These are phyloP conservation scores for Coccomyxa sp. DNA, from an alignment of 139 green algal species.

Conservation along the genomic window DNA sequence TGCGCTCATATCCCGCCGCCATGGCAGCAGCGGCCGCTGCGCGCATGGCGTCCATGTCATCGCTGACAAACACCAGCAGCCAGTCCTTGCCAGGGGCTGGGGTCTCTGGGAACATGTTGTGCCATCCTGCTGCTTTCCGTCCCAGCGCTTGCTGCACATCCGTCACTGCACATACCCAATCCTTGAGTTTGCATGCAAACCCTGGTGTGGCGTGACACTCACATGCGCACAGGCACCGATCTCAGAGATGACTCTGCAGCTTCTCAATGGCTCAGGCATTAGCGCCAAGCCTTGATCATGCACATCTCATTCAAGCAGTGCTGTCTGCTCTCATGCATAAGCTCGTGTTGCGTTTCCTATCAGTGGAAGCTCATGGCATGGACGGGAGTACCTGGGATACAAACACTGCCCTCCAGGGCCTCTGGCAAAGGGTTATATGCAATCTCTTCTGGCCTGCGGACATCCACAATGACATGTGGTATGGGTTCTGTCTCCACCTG, in stretches of 20 bases:
- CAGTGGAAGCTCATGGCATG: too few species aligned
- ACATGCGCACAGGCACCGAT: too few species aligned
- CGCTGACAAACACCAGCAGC: slow-evolving; percentile 41
- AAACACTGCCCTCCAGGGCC: slow-evolving; percentile 22
- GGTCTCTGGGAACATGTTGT: not conserved
- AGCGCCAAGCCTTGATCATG: too few species aligned
- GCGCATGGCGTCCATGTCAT: slow-evolving; percentile 10
- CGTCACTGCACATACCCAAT: slow-evolving; percentile 1
- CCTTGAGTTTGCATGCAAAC: not conserved
- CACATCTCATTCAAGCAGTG: too few species aligned
- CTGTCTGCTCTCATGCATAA: too few species aligned
- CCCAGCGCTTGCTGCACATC: slow-evolving; percentile 16
- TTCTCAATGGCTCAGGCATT: too few species aligned
- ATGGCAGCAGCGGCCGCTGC: slow-evolving; percentile 22
- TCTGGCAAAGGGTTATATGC: slow-evolving; percentile 15
- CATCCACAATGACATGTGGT: slow-evolving; percentile 30
- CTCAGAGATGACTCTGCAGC: not conserved
- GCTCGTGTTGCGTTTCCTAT: too few species aligned
- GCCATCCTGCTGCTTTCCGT: not conserved
- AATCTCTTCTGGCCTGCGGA: slow-evolving; percentile 14
- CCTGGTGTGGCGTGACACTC: not conserved
- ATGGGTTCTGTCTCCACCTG: slow-evolving; percentile 34
- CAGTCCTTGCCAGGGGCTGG: slow-evolving; percentile 5
- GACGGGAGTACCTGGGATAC: slow-evolving; percentile 32
- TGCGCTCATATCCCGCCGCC: slow-evolving; percentile 25